Evolutionary conservation across 176 grass and related monocot species (phyloP).

Genomic region (Avena insularis): DNA sequence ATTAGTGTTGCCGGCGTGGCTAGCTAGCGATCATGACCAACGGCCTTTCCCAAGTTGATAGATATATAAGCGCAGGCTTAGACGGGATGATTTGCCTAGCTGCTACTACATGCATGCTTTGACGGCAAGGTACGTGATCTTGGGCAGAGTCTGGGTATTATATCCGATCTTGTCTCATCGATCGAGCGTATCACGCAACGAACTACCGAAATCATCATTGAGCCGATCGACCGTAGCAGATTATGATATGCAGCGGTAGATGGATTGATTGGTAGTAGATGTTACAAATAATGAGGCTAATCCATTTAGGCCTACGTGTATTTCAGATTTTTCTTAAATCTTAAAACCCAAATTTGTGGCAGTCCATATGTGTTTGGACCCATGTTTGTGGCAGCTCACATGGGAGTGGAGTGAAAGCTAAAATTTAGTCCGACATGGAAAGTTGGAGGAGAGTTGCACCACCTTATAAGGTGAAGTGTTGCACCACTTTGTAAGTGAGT

Average conservation of each 20-base stretch:
- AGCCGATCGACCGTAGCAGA: not conserved
- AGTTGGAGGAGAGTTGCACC: no score
- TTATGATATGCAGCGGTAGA: not conserved
- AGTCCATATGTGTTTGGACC: no score
- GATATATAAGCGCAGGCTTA: not conserved
- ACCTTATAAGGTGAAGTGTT: no score
- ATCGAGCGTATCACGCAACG: constrained; percentile 14
- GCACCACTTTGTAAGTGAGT: no score
- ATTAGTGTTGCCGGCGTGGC: not conserved
- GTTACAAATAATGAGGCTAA: no score
- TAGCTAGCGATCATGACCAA: constrained; percentile 29
- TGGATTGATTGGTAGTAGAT: not conserved
- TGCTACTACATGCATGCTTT: constrained; percentile 22
- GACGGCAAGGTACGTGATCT: constrained; percentile 51
- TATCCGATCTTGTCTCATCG: not conserved
- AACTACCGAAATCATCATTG: constrained; percentile 21
- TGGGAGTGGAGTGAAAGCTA: no score
- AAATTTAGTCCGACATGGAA: no score
- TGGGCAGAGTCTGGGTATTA: not conserved
- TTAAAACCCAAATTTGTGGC: no score
- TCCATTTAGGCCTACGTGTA: no score
- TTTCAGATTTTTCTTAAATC: no score
- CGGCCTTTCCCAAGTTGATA: not conserved
- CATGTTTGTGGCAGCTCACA: no score
- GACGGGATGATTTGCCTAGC: constrained; percentile 29